These are phyloP conservation scores for Eucalyptus erythrocorys DNA, from an alignment of 345 rosid genomes.

Conservation along the genomic window DNA sequence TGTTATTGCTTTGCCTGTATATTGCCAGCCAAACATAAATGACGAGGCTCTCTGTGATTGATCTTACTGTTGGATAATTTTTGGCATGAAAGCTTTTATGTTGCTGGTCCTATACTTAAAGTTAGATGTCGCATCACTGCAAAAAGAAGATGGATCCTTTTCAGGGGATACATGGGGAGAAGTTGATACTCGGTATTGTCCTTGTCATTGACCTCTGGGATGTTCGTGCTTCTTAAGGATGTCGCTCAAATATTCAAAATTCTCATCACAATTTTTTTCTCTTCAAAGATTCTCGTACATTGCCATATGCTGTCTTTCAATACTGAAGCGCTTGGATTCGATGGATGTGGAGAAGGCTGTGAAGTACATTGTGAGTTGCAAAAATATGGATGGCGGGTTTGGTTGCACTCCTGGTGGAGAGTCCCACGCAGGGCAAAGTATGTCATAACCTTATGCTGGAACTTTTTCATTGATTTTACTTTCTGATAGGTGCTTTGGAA, in stretches of 20 bases:
- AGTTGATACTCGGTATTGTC: slow-evolving; percentile 69
- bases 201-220: neutral
- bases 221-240: neutral
- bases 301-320: slow-evolving; percentile 71
- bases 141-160: slow-evolving; percentile 94
- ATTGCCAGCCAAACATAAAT: neutral
- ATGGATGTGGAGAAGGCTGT: slow-evolving; percentile 76
- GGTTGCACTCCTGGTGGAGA: slow-evolving; percentile 93
- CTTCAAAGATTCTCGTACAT: slow-evolving; percentile 73
- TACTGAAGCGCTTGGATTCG: slow-evolving; percentile 44
- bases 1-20: neutral
- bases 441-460: slow-evolving; percentile 1
- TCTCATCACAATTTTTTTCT: neutral
- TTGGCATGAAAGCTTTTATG: neutral
- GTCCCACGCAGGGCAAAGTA: slow-evolving; percentile 97
- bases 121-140: slow-evolving; percentile 65
- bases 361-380: slow-evolving; percentile 73
- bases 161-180: slow-evolving; percentile 97
- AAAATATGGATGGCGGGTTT: slow-evolving; percentile 91
- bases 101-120: slow-evolving; percentile 10
- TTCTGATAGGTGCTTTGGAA: neutral
- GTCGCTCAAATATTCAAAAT: neutral
- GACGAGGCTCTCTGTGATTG: neutral
- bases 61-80: neutral
- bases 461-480: neutral